Base-by-base conservation (phyloP, 108 stramenopile genomes). In the Nitzschia sp. region DNA sequence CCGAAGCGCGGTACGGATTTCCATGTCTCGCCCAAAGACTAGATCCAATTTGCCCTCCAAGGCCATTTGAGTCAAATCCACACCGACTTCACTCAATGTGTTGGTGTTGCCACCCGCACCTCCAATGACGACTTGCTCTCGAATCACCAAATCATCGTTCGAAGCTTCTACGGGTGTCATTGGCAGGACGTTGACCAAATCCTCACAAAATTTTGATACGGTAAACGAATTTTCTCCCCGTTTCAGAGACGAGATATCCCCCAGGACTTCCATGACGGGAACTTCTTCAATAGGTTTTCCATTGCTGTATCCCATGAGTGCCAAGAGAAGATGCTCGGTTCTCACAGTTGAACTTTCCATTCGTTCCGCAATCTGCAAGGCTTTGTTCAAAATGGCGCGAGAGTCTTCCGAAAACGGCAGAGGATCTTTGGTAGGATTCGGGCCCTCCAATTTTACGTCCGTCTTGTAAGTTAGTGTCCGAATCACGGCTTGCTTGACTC, bases 1-100 rank as follows among this genome's bases (percentile, higher is more conserved):
- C 41, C 87, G 76, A 15, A 93, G 70, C 17, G 79, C 85, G 69
- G 80, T 71, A 19, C 83, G 65, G 31, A 92, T 85, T 69, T 90
- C 94, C 28, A 78, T 81, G 54, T 91, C 94, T 60, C 90, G 90
- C 50, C 88, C 88, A 72, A 79, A 85, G 15, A 88, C 86, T 13
- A 71, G 67, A 75, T 89, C 88, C 19, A 88, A 56, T 45, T 80
- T 81, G 48, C 86, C 86, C 26, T 91, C 83, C 36, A 76, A 45
- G 0, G 90, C 87, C 83, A 86, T 73, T 71, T 87, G 76, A 19
- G 89, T 91, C 60, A 91, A 56, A 59, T 91, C 89, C 3, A 86
- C 73, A 3, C 89, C 89, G 23, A 89, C 88, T 55, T 89, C 84
- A 48, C 73, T 73, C 41, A 89, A 53, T 0, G 88, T 89, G 30